A percentile compares a stretch with the other conserved stretches of the same genome.
phyloP scores from a whole-genome alignment of 2,329 filamentous ascomycete species.

The Thelonectria discophora region DNA sequence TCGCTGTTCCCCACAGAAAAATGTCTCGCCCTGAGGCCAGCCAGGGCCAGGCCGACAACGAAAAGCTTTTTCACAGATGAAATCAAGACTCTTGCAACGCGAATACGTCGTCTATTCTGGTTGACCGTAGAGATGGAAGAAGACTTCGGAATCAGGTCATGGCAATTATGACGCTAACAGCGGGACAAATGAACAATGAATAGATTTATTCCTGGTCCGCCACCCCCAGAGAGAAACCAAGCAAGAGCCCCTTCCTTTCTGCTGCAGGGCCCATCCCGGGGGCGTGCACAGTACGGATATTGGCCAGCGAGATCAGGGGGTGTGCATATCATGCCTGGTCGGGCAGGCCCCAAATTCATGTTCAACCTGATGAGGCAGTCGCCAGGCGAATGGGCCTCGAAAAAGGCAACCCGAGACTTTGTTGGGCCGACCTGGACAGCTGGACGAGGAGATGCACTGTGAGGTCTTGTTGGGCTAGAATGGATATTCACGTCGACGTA shows the following conservation, averaged over 20 bases:
- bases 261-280: not conserved
- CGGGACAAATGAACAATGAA: not conserved
- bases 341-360: not conserved
- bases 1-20: conserved; percentile 17
- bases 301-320: too few species aligned
- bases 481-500: not conserved
- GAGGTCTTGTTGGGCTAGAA: not conserved
- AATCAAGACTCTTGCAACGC: too few species aligned
- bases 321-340: not conserved
- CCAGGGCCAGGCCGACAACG: conserved; percentile 3
- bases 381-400: conserved; percentile 1
- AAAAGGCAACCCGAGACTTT: not conserved
- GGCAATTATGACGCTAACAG: not conserved
- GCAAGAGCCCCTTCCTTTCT: not conserved
- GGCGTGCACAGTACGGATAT: not conserved
- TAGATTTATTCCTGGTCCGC: not conserved
- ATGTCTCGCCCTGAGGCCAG: conserved; percentile 20
- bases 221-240: not conserved
- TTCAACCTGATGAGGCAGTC: conserved; percentile 16
- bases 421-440: not conserved
- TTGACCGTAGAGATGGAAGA: too few species aligned
- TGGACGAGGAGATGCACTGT: not conserved
- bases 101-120: too few species aligned
- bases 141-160: not conserved
- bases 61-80: not conserved